phyloP scores from a whole-genome alignment of 768 basidiomycete species.

The Rhizopogon vinicolor region DNA sequence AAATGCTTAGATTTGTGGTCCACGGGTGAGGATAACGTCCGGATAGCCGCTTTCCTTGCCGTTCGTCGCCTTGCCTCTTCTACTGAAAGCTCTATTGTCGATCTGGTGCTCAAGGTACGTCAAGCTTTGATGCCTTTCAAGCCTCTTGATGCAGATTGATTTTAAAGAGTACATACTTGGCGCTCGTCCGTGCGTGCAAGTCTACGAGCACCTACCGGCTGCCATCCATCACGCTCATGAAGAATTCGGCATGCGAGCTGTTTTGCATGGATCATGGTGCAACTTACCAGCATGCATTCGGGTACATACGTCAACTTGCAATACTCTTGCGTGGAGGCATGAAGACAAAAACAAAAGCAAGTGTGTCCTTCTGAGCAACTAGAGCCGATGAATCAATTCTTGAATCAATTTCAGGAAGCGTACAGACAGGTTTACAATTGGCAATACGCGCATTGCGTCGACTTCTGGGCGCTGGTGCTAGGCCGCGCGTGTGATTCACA shows the following conservation, averaged over 20 bases:
- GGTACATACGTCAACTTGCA: conserved; percentile 92
- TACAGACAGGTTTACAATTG: conserved; percentile 97
- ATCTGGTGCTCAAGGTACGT: conserved; percentile 80
- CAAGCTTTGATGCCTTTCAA: not conserved
- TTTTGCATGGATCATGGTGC: conserved; percentile 72
- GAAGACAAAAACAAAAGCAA: conserved; percentile 81
- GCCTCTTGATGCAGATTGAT: not conserved
- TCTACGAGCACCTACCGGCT: conserved; percentile 83
- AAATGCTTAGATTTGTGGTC: conserved; percentile 85
- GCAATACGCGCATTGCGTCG: conserved; percentile 94
- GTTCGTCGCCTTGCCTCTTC: conserved; percentile 75
- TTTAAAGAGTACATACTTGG: conserved; percentile 77
- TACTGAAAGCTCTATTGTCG: conserved; percentile 75
- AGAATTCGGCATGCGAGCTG: conserved; percentile 92
- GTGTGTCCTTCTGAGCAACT: conserved; percentile 9
- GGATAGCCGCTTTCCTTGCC: conserved; percentile 84
- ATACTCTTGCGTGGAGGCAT: conserved; percentile 89
- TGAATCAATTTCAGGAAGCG: conserved; percentile 54
- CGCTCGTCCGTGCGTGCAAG: conserved; percentile 79
- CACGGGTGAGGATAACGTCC: conserved; percentile 70
- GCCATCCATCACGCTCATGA: conserved; percentile 93
- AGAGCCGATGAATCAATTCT: not conserved
- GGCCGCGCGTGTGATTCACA: conserved; percentile 72
- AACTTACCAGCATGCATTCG: conserved; percentile 93
- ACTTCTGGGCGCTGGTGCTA: conserved; percentile 93